Percentiles rank a stretch among this genome's conserved stretches.
These are phyloP conservation scores for Ustilago esculenta DNA, from an alignment of 1,284 basidiomycete genomes.

Conservation along the genomic window DNA sequence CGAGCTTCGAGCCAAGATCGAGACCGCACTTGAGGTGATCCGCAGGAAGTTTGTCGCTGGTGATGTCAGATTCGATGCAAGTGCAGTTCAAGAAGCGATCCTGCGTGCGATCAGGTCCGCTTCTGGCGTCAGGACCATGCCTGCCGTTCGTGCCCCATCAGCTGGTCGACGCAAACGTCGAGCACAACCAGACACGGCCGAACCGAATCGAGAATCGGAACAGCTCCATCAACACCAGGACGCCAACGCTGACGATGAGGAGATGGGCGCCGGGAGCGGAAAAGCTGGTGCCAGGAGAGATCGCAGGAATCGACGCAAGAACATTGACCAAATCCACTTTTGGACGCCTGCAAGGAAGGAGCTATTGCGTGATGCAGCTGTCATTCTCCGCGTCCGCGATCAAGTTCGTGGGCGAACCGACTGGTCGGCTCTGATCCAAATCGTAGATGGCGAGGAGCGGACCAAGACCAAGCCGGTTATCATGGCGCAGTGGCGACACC, in stretches of 20 bases:
- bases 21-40: constrained; percentile 21
- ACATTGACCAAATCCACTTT: constrained; percentile 17
- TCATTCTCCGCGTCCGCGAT: constrained; percentile 82
- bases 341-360: constrained; percentile 89
- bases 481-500: constrained; percentile 68
- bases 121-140: constrained; percentile 23
- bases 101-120: constrained; percentile 22
- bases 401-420: constrained; percentile 73
- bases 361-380: constrained; percentile 81
- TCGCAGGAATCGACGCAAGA: constrained; percentile 15
- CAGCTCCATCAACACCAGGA: constrained; percentile 2
- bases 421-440: constrained; percentile 77
- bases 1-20: constrained; percentile 30
- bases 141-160: constrained; percentile 12
- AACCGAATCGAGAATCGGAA: not conserved
- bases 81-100: constrained; percentile 29
- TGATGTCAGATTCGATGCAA: constrained; percentile 21
- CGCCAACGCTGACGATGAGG: not conserved
- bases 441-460: constrained; percentile 67
- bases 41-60: constrained; percentile 33
- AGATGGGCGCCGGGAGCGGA: not conserved
- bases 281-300: constrained; percentile 7
- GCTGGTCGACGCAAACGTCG: constrained; percentile 4
- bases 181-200: not conserved
- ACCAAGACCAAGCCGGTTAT: constrained; percentile 77